phyloP scores from a whole-genome alignment of 805 yeast genomes.

The Metschnikowia lachancei region DNA sequence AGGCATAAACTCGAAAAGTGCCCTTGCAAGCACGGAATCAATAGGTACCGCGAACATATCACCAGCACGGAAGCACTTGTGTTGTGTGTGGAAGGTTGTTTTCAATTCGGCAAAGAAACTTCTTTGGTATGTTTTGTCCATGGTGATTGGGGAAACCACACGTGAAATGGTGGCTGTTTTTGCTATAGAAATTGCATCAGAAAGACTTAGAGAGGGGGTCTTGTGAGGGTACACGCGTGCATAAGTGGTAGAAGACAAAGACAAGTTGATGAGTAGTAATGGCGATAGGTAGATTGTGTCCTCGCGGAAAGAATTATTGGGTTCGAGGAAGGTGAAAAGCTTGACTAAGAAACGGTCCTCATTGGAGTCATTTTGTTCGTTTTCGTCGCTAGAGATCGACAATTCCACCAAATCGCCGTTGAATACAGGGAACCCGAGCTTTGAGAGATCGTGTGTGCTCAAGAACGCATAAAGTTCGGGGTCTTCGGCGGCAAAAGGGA shows the following conservation, averaged over 20 bases:
- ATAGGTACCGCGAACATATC: conserved; percentile 77
- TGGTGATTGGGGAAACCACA: conserved; percentile 64
- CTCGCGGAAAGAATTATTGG: conserved; percentile 42
- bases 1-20: conserved; percentile 37
- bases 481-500: conserved; percentile 33
- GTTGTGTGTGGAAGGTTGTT: conserved; percentile 53
- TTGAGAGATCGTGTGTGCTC: conserved; percentile 48
- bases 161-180: conserved; percentile 63
- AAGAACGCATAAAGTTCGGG: conserved; percentile 40
- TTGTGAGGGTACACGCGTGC: conserved; percentile 23
- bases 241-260: conserved; percentile 25
- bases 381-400: not conserved
- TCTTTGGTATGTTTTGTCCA: conserved; percentile 61
- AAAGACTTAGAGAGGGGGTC: conserved; percentile 14
- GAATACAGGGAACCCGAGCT: conserved; percentile 53
- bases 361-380: not conserved
- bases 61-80: conserved; percentile 58
- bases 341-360: conserved; percentile 30
- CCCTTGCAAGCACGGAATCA: conserved; percentile 63
- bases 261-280: conserved; percentile 50
- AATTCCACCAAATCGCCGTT: conserved; percentile 64
- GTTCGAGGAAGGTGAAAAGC: conserved; percentile 62
- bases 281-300: conserved; percentile 61
- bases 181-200: conserved; percentile 48
- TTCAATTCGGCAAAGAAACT: conserved; percentile 61